A percentile compares a stretch with the other conserved stretches of the same genome.
Conservation (phyloP, 202 grass and related monocot genomes). For the Bolboschoenoplectus hybrid region DNA sequence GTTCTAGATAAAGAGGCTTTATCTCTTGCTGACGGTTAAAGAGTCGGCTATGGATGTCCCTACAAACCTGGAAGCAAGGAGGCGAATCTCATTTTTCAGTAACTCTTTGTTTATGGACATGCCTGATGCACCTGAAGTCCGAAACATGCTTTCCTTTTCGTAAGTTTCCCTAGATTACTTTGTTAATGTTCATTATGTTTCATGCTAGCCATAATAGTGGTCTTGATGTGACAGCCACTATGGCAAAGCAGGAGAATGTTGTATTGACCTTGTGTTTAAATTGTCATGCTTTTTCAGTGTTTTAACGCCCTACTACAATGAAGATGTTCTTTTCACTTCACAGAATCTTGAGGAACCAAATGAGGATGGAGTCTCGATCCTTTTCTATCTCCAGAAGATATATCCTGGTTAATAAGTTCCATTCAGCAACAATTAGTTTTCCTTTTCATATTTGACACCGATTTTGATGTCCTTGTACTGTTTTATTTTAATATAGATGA, state of each 20-base stretch:
- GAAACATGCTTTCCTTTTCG: slow-evolving; percentile 92
- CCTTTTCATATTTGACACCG: slow-evolving; percentile 15
- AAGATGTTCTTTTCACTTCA: slow-evolving; percentile 86
- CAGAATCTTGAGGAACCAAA: slow-evolving; percentile 65
- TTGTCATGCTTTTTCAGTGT: slow-evolving; percentile 61
- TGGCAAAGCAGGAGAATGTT: not conserved
- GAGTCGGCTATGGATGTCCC: slow-evolving; percentile 98
- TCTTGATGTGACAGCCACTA: not conserved
- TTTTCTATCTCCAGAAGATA: slow-evolving; percentile 98
- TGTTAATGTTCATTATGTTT: not conserved
- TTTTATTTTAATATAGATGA: slow-evolving; percentile 62
- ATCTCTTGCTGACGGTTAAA: slow-evolving; percentile 83
- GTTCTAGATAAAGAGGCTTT: slow-evolving; percentile 89
- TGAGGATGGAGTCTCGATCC: slow-evolving; percentile 96
- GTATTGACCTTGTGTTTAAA: slow-evolving; percentile 33
- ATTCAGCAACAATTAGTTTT: slow-evolving; percentile 25
- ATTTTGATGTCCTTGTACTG: slow-evolving; percentile 32
- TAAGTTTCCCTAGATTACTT: slow-evolving; percentile 49
- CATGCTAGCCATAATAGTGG: not conserved
- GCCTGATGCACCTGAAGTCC: slow-evolving; percentile 83
- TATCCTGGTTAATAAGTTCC: slow-evolving; percentile 68
- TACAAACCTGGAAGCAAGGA: slow-evolving; percentile 92
- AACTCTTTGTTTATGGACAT: slow-evolving; percentile 99
- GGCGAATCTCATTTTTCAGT: slow-evolving; percentile 86
- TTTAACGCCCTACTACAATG: slow-evolving; percentile 90